Evolutionary conservation across 805 yeast species (phyloP).

Genomic region (Cyberlindnera americana): DNA sequence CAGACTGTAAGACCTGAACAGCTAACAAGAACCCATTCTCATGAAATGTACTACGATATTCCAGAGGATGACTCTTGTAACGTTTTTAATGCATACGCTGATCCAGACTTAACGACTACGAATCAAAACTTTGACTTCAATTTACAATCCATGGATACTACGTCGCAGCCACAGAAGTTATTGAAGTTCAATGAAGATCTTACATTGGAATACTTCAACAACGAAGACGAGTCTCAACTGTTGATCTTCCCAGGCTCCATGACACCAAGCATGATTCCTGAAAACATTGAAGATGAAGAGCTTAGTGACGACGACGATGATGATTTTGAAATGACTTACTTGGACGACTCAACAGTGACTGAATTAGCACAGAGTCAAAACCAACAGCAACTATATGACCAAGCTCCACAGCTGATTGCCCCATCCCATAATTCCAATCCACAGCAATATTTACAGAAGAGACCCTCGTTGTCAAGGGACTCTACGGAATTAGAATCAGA

Average conservation of each 20-base stretch:
- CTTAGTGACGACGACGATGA: slow-evolving; percentile 24
- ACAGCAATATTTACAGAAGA: slow-evolving; percentile 5
- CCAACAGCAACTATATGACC: neutral
- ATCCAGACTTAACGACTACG: slow-evolving; percentile 27
- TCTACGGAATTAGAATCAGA: slow-evolving; percentile 36
- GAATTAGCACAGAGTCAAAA: slow-evolving; percentile 1
- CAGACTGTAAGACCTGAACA: slow-evolving; percentile 7
- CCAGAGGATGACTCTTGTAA: slow-evolving; percentile 20
- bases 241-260: slow-evolving; percentile 21
- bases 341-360: slow-evolving; percentile 6
- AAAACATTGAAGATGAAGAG: slow-evolving; percentile 27
- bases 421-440: slow-evolving; percentile 8
- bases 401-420: slow-evolving; percentile 10
- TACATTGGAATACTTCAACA: slow-evolving; percentile 24
- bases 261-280: slow-evolving; percentile 23
- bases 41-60: slow-evolving; percentile 25
- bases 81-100: slow-evolving; percentile 26
- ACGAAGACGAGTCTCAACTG: slow-evolving; percentile 22
- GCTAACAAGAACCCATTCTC: slow-evolving; percentile 16
- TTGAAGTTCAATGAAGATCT: slow-evolving; percentile 29
- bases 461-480: slow-evolving; percentile 14
- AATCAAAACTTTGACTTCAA: slow-evolving; percentile 15
- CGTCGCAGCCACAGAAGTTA: slow-evolving; percentile 13
- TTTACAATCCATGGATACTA: slow-evolving; percentile 4
- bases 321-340: slow-evolving; percentile 15